Conservation (phyloP, 2,329 filamentous ascomycete species). For the Huntiella savannae region DNA sequence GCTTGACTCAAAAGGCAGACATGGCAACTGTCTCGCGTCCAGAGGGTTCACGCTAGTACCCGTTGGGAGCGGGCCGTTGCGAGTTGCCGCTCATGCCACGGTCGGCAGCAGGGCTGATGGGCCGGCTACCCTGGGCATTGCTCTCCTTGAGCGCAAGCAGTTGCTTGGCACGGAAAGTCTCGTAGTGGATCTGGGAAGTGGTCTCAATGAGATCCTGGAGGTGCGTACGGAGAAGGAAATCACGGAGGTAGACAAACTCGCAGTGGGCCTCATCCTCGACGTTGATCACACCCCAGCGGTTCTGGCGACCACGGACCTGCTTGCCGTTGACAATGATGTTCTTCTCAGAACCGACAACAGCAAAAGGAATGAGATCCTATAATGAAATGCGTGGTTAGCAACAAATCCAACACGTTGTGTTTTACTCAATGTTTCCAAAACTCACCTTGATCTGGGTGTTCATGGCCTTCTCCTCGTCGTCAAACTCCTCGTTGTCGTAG, state of each 20-base stretch:
- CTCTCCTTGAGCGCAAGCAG: conserved; percentile 94
- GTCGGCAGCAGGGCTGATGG: conserved; percentile 88
- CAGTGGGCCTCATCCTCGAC: conserved; percentile 99
- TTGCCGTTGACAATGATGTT: conserved; percentile 94
- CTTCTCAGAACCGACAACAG: conserved; percentile 94
- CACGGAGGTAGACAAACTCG: conserved; percentile 95
- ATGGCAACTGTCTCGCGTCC: conserved; percentile 5
- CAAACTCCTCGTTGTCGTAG: conserved; percentile 97
- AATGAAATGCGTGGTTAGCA: conserved; percentile 18
- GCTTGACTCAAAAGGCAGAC: conserved; percentile 2
- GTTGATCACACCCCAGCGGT: conserved; percentile 98
- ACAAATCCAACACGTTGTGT: background rate
- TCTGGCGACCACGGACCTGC: conserved; percentile 93
- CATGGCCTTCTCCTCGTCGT: conserved; percentile 83
- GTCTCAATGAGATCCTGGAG: conserved; percentile 98
- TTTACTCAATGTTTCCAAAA: background rate
- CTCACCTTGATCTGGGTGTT: conserved; percentile 91
- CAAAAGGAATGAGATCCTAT: conserved; percentile 86
- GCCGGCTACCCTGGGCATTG: conserved; percentile 69
- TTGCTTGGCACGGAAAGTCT: conserved; percentile 99
- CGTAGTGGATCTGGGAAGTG: conserved; percentile 98
- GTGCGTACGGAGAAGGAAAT: conserved; percentile 96
- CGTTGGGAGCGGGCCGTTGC: conserved; percentile 96
- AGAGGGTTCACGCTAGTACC: conserved; percentile 46
- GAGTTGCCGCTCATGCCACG: conserved; percentile 92